Evolutionary conservation across 352 stramenopile species (phyloP).

Genomic region (Aphanomyces stellatus): DNA sequence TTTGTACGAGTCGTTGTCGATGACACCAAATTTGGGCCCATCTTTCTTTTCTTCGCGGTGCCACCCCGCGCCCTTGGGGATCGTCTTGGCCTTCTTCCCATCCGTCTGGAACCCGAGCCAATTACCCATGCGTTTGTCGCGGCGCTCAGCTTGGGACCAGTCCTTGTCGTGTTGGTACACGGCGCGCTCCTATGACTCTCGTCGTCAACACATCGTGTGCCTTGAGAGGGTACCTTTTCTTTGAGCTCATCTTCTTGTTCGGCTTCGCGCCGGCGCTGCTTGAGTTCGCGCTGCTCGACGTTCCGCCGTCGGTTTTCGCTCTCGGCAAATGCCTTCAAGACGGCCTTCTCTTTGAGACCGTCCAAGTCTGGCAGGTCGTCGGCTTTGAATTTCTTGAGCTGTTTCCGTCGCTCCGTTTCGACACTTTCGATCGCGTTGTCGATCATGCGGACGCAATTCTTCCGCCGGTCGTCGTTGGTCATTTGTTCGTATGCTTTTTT

Average conservation of each 20-base stretch:
- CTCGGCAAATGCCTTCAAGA: slow-evolving; percentile 75
- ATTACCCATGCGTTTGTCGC: slow-evolving; percentile 68
- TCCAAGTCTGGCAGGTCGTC: slow-evolving; percentile 50
- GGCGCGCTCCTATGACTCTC: slow-evolving; percentile 3
- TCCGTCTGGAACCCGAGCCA: slow-evolving; percentile 74
- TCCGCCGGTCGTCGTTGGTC: slow-evolving; percentile 76
- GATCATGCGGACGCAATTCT: slow-evolving; percentile 70
- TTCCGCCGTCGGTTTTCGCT: slow-evolving; percentile 73
- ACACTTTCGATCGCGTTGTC: slow-evolving; percentile 57
- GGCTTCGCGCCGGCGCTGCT: slow-evolving; percentile 55
- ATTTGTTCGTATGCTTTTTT: slow-evolving; percentile 82
- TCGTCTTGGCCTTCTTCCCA: slow-evolving; percentile 20
- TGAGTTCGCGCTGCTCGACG: slow-evolving; percentile 60
- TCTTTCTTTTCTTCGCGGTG: slow-evolving; percentile 22
- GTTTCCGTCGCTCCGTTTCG: slow-evolving; percentile 57
- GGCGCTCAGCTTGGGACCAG: slow-evolving; percentile 67
- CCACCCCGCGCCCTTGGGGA: slow-evolving; percentile 12
- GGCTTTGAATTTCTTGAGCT: slow-evolving; percentile 78
- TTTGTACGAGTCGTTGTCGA: slow-evolving; percentile 72
- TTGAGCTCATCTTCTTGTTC: slow-evolving; percentile 71
- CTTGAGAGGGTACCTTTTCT: slow-evolving; percentile 33
- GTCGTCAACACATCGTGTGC: background rate
- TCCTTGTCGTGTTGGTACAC: slow-evolving; percentile 20
- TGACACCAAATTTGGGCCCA: slow-evolving; percentile 51
- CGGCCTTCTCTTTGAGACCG: slow-evolving; percentile 59